These are phyloP conservation scores for Chenopodium formosanum DNA, from an alignment of 148 eudicot genomes.

Conservation along the genomic window DNA sequence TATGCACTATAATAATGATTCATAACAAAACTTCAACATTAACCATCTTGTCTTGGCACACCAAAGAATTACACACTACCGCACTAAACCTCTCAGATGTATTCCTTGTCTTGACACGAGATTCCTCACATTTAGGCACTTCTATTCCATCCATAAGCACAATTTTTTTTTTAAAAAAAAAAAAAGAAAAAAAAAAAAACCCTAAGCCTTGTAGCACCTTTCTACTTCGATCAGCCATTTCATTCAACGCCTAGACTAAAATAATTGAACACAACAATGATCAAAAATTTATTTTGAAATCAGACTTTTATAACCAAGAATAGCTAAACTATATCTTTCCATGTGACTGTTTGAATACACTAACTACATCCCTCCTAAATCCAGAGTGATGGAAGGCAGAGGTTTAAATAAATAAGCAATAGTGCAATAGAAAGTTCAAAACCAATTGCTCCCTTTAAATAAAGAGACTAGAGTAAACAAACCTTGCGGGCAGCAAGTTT, in stretches of 20 bases:
- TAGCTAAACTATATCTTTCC: not conserved
- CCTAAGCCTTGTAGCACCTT: not conserved
- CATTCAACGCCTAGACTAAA: not conserved
- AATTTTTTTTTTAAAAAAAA: no score
- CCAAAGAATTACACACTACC: not conserved
- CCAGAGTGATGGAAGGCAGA: not conserved
- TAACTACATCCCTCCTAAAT: not conserved
- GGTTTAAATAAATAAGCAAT: not conserved
- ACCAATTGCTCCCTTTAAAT: not conserved
- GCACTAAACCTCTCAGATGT: not conserved
- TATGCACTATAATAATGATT: not conserved
- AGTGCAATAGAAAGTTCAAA: not conserved
- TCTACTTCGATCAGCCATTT: not conserved
- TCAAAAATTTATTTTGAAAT: not conserved
- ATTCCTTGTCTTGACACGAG: not conserved
- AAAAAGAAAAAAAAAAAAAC: no score
- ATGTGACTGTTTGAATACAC: not conserved
- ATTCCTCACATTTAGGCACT: not conserved
- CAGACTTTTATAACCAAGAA: not conserved
- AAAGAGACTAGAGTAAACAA: conserved; percentile 16
- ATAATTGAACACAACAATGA: not conserved
- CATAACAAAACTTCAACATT: not conserved
- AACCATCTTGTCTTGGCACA: not conserved
- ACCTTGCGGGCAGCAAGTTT: conserved; percentile 98
- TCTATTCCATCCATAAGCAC: not conserved